phyloP scores from a whole-genome alignment of 352 stramenopile species.

The Chrysophaeum taylorii region DNA sequence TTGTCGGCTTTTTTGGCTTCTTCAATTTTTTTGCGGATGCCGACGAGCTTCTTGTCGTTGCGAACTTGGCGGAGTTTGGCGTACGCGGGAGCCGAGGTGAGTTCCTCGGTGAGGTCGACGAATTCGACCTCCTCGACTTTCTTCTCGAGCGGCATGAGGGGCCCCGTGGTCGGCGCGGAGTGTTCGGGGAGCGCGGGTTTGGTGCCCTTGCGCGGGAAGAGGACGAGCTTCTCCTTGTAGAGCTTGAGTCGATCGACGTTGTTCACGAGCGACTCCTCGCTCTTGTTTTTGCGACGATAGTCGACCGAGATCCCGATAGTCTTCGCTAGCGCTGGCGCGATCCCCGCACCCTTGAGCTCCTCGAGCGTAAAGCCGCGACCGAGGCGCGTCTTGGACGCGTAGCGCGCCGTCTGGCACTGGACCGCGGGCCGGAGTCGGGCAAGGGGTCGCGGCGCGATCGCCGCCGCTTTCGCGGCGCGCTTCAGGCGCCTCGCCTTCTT shows the following conservation, averaged over 20 bases:
- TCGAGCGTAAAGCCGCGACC: constrained; percentile 96
- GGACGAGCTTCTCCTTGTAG: constrained; percentile 96
- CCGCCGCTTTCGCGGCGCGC: constrained; percentile 92
- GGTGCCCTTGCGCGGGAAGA: constrained; percentile 94
- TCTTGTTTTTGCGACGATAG: constrained; percentile 94
- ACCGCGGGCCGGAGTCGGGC: constrained; percentile 89
- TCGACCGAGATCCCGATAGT: constrained; percentile 98
- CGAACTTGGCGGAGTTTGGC: constrained; percentile 50
- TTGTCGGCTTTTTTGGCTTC: not conserved
- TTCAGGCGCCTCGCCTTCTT: constrained; percentile 94
- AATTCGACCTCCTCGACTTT: constrained; percentile 49
- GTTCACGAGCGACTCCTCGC: constrained; percentile 67
- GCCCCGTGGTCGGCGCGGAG: constrained; percentile 72
- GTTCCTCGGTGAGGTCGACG: constrained; percentile 53
- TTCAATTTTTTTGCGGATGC: constrained; percentile 19
- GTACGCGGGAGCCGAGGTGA: constrained; percentile 50
- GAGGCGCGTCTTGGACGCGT: constrained; percentile 92
- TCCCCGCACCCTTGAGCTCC: constrained; percentile 92
- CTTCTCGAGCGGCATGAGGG: constrained; percentile 50
- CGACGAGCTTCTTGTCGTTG: constrained; percentile 55
- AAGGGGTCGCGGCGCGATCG: constrained; percentile 87
- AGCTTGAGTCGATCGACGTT: constrained; percentile 97
- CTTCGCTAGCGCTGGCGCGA: constrained; percentile 84
- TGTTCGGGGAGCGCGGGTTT: constrained; percentile 76
- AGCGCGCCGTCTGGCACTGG: constrained; percentile 91